Conservation (phyloP, 306 rosid species). For the Medicago ruthenica region DNA sequence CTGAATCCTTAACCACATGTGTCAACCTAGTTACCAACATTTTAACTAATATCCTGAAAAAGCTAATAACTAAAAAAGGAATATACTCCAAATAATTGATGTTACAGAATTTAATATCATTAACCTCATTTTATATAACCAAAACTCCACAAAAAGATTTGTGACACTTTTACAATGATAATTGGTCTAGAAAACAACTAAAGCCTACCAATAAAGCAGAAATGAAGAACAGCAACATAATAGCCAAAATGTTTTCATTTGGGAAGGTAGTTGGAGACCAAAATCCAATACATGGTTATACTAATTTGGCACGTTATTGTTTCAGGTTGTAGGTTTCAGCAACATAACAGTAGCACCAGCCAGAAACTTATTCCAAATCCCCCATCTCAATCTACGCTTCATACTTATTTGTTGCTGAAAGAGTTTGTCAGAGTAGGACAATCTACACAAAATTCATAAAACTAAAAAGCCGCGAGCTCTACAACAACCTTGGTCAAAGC, state of each 20-base stretch:
- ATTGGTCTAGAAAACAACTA: slow-evolving; percentile 25
- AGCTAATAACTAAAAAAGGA: neutral
- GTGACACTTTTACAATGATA: slow-evolving; percentile 13
- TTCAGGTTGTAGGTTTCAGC: slow-evolving; percentile 31
- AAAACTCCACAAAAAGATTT: slow-evolving; percentile 16
- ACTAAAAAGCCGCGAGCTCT: slow-evolving; percentile 27
- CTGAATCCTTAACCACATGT: neutral
- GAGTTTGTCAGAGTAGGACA: slow-evolving; percentile 11
- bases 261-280: neutral
- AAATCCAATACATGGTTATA: slow-evolving; percentile 29
- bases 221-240: slow-evolving; percentile 35
- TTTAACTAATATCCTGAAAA: neutral
- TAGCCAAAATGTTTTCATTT: slow-evolving; percentile 10
- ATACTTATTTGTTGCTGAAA: slow-evolving; percentile 27
- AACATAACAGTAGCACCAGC: slow-evolving; percentile 32
- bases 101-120: neutral
- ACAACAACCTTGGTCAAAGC: slow-evolving; percentile 35
- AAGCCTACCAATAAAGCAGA: slow-evolving; percentile 24
- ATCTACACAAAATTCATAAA: slow-evolving; percentile 32
- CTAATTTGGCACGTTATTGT: slow-evolving; percentile 39
- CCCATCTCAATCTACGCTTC: slow-evolving; percentile 34
- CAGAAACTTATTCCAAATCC: slow-evolving; percentile 29
- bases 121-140: slow-evolving; percentile 23
- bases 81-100: neutral
- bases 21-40: neutral